Conservation (phyloP, 1,284 basidiomycete species). For the Anthracocystis panici-leucophaei region DNA sequence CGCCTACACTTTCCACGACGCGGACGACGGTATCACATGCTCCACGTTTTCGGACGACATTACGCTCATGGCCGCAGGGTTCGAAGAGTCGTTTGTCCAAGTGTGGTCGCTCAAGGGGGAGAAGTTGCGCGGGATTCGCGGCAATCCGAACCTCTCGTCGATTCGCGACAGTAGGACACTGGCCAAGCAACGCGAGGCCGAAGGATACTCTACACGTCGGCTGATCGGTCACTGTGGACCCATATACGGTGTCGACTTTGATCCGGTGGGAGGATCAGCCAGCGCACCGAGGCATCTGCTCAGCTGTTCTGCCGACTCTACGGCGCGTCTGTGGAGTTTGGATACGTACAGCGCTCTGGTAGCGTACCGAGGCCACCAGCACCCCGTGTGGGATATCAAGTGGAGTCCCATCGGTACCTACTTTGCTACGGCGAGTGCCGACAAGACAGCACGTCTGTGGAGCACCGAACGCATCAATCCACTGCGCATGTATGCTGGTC, state of each 20-base stretch:
- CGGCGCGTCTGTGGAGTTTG: slow-evolving; percentile 91
- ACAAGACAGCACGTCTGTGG: slow-evolving; percentile 95
- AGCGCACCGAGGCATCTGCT: slow-evolving; percentile 87
- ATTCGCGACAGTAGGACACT: slow-evolving; percentile 74
- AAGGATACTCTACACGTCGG: slow-evolving; percentile 75
- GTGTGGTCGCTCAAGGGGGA: slow-evolving; percentile 96
- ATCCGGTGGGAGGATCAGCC: slow-evolving; percentile 87
- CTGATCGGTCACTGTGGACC: slow-evolving; percentile 96
- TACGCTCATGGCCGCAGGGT: slow-evolving; percentile 94
- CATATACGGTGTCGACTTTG: slow-evolving; percentile 93
- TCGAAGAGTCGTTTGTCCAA: slow-evolving; percentile 93
- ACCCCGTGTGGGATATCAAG: slow-evolving; percentile 98
- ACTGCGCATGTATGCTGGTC: slow-evolving; percentile 92
- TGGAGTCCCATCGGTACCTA: slow-evolving; percentile 99
- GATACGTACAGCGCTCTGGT: slow-evolving; percentile 94
- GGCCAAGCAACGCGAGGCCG: slow-evolving; percentile 50
- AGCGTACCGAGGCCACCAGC: slow-evolving; percentile 94
- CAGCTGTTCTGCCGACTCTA: slow-evolving; percentile 92
- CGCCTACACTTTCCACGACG: slow-evolving; percentile 68
- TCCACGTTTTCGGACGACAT: slow-evolving; percentile 90
- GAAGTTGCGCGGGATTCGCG: slow-evolving; percentile 81
- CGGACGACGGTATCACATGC: slow-evolving; percentile 76
- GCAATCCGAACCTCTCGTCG: slow-evolving; percentile 78
- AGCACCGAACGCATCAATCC: slow-evolving; percentile 90
- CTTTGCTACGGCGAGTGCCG: slow-evolving; percentile 93